Conservation (phyloP, 495 filamentous ascomycete genomes). For the Talaromyces thailandensis region DNA sequence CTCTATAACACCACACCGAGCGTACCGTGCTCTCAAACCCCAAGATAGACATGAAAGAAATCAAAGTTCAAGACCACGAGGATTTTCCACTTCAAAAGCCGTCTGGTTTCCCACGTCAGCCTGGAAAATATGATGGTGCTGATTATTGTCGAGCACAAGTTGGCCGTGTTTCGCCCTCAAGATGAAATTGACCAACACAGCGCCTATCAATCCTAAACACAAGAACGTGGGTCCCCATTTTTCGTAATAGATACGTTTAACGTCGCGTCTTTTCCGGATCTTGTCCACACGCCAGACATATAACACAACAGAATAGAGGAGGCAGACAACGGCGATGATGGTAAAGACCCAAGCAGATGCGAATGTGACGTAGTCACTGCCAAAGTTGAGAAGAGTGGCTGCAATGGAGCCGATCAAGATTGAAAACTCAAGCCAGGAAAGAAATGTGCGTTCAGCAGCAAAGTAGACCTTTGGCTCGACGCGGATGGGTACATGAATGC, state of each 20-base stretch:
- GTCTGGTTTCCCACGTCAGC: background rate
- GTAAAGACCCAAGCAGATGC: conserved; percentile 71
- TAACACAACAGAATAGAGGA: conserved; percentile 70
- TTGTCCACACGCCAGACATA: conserved; percentile 83
- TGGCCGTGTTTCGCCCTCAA: conserved; percentile 25
- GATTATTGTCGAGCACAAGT: background rate
- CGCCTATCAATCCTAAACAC: conserved; percentile 60
- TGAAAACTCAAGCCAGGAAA: conserved; percentile 95
- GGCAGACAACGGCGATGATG: conserved; percentile 59
- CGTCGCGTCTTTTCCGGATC: conserved; percentile 70
- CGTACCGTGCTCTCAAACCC: background rate
- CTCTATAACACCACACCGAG: background rate
- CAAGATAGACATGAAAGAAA: background rate
- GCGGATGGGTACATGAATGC: conserved; percentile 88
- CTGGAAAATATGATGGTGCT: background rate
- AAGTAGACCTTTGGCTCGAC: conserved; percentile 98
- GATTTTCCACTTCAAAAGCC: background rate
- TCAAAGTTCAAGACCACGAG: conserved; percentile 2
- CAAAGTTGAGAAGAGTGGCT: conserved; percentile 86
- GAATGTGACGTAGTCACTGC: conserved; percentile 45
- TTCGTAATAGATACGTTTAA: conserved; percentile 74
- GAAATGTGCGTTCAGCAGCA: conserved; percentile 89
- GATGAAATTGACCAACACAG: conserved; percentile 70
- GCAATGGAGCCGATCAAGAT: conserved; percentile 92
- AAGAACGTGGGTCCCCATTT: conserved; percentile 75